A percentile compares a stretch with the other conserved stretches of the same genome.
These are phyloP conservation scores for Scutellaria minor DNA, from an alignment of 257 asterid species.

Conservation along the genomic window DNA sequence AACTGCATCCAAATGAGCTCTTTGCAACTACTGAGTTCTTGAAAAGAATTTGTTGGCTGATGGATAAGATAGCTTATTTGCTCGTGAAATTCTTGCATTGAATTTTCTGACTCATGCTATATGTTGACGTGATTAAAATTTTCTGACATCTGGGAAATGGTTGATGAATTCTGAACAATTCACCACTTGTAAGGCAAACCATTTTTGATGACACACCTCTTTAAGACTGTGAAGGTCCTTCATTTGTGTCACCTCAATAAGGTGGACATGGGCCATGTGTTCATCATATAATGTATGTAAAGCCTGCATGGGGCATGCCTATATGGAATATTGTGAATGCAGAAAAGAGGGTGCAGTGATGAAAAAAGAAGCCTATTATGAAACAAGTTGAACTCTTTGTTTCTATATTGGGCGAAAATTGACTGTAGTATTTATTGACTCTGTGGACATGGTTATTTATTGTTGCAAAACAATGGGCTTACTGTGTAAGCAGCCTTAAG, in stretches of 20 bases:
- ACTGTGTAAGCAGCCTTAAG: neutral
- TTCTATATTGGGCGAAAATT: neutral
- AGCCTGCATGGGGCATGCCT: too few species aligned
- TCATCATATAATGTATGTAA: too few species aligned
- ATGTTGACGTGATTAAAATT: slow-evolving; percentile 3
- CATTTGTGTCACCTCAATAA: slow-evolving; percentile 4
- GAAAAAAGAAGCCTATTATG: neutral
- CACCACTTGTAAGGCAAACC: neutral
- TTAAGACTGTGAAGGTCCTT: slow-evolving; percentile 4
- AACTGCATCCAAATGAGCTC: neutral
- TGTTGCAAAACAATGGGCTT: neutral
- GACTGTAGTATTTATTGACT: neutral
- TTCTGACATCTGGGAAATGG: neutral
- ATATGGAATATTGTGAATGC: too few species aligned
- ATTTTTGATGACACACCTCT: neutral
- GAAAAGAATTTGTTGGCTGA: slow-evolving; percentile 16
- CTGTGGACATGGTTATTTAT: neutral
- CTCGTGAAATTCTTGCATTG: neutral
- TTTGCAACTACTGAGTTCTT: neutral
- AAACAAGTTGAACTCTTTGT: too few species aligned
- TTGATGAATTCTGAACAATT: neutral
- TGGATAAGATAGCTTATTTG: slow-evolving; percentile 8
- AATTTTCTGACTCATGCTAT: neutral
- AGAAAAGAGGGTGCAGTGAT: neutral
- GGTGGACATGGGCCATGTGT: neutral